These are phyloP conservation scores for Solanum stenotomum DNA, from an alignment of 257 asterid species.

Conservation along the genomic window DNA sequence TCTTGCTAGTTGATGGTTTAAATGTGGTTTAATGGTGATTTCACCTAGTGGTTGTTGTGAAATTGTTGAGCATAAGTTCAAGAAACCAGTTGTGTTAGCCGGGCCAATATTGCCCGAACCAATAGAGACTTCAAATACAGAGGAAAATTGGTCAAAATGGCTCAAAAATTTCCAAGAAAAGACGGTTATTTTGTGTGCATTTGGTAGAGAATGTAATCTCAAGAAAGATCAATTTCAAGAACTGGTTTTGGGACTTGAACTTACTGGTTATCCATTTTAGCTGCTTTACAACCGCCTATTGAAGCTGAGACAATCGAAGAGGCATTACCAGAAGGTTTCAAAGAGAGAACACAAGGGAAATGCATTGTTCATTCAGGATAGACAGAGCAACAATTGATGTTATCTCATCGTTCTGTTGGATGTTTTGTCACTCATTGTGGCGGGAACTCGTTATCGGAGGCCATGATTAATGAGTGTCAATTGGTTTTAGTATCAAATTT, in stretches of 20 bases:
- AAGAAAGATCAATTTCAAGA: slow-evolving; percentile 19
- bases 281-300: slow-evolving; percentile 18
- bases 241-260: slow-evolving; percentile 19
- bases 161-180: slow-evolving; percentile 16
- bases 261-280: slow-evolving; percentile 18
- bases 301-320: slow-evolving; percentile 8
- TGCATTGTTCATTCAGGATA: slow-evolving; percentile 19
- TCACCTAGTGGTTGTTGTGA: too few species aligned
- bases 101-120: slow-evolving; percentile 36
- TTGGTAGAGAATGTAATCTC: slow-evolving; percentile 40
- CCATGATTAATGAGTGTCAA: slow-evolving; percentile 11
- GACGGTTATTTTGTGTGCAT: slow-evolving; percentile 31
- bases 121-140: slow-evolving; percentile 4
- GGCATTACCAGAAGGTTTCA: slow-evolving; percentile 18
- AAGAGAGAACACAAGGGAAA: slow-evolving; percentile 9
- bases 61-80: slow-evolving; percentile 22
- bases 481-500: slow-evolving; percentile 20
- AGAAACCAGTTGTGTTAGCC: slow-evolving; percentile 27
- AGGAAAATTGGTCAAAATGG: slow-evolving; percentile 27
- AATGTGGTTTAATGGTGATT: too few species aligned
- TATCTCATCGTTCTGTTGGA: slow-evolving; percentile 20
- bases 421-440: slow-evolving; percentile 30
- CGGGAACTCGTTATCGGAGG: slow-evolving; percentile 18
- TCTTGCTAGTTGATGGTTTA: too few species aligned
- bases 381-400: slow-evolving; percentile 26